Evolutionary conservation across 805 yeast species (phyloP), one percentile per base, ranked within the genome.

Genomic region (Pichia phayaonensis): DNA sequence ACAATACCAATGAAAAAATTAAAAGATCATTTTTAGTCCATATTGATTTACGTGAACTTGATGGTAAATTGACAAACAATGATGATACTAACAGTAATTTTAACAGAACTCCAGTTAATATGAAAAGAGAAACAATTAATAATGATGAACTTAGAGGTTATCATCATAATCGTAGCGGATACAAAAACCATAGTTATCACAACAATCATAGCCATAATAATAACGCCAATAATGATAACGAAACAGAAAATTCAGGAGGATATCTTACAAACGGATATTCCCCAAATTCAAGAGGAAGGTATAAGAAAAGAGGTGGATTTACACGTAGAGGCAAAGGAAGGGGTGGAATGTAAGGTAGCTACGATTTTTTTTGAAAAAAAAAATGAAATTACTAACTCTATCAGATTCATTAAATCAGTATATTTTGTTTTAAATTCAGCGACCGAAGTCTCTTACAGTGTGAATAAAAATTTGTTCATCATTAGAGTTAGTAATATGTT

Each of bases 401-500:
- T 73, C 77, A 73, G 77, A 72, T 66, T 73, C 77, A 73, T 73
- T 73, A 75, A 75, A 75, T 75, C 80, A 75, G 80, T 75, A 65
- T 72, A 68, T 69, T 67, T 60, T 58, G 61, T 63, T 53, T 54
- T 57, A 56, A 67, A 65, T 70, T 50, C 74, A 69, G 60, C 49
- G 67, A 61, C 48, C 52, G 46, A 54, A 55, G 60, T 64, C 74
- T 75, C 76, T 66, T 74, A 75, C 78, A 75, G 79, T 76, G 79
- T 77, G 83, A 77, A 77, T 77, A 76, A 59, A 62, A 61, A 56
- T 43, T 50, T 48, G 46, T 50, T 59, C 59, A 62, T 63, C 67
- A 63, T 58, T 55, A 54, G 41, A 41, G 22, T 34, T 16, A 24
- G 13, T 41, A 40, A 40, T 60, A n/a, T n/a, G n/a, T n/a, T n/a